Evolutionary conservation across 2,329 filamentous ascomycete species (phyloP).

Genomic region (Ophiostoma piceae): DNA sequence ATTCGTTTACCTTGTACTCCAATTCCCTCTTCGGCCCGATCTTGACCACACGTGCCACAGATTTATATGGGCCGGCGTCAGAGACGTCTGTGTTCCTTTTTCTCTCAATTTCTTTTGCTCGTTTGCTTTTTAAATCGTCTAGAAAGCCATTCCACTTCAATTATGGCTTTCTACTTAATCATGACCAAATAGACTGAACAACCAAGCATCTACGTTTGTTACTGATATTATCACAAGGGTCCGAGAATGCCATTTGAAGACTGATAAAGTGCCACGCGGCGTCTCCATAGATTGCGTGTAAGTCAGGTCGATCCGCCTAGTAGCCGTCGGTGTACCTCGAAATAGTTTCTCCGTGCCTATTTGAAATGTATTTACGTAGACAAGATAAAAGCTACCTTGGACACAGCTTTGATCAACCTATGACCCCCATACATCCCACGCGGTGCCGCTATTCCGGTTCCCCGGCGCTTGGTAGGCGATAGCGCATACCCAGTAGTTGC

Average conservation of each 20-base stretch:
- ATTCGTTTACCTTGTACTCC: neutral
- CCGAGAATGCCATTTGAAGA: neutral
- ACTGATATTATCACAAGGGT: neutral
- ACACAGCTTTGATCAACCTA: too few species aligned
- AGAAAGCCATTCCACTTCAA: too few species aligned
- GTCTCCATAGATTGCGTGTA: neutral
- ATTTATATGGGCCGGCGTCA: neutral
- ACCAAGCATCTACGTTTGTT: neutral
- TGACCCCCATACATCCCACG: too few species aligned
- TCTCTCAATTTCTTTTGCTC: neutral
- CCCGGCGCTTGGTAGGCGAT: too few species aligned
- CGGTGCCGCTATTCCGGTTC: too few species aligned
- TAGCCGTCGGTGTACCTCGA: too few species aligned
- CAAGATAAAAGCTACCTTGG: too few species aligned
- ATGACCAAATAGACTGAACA: too few species aligned
- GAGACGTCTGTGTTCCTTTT: neutral
- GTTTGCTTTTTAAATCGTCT: neutral
- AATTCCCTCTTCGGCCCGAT: neutral
- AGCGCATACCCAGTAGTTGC: too few species aligned
- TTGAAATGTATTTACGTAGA: too few species aligned
- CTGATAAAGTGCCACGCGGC: neutral
- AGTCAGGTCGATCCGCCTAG: neutral
- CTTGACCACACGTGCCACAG: slow-evolving; percentile 7
- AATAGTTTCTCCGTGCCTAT: too few species aligned
- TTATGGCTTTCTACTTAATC: too few species aligned